Evolutionary conservation across 1,284 basidiomycete species (phyloP).

Genomic region (Cryptococcus neoformans): DNA sequence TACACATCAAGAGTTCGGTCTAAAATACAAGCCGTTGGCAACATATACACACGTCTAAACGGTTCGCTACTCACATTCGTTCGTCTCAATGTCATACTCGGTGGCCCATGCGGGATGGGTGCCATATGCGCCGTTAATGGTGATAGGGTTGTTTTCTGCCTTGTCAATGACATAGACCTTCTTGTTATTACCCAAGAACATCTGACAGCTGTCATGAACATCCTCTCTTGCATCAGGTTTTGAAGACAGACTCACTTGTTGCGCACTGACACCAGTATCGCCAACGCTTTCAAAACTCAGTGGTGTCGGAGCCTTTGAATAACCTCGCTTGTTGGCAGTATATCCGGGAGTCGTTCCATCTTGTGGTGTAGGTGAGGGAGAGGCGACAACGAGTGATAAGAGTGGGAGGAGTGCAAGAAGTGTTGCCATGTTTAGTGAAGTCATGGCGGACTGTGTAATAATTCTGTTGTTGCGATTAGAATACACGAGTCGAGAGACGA

Average conservation of each 20-base stretch:
- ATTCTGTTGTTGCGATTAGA: neutral
- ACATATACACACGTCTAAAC: neutral
- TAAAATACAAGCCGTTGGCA: neutral
- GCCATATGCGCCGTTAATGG: constrained; percentile 52
- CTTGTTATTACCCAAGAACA: constrained; percentile 52
- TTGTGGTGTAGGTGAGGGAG: constrained; percentile 6
- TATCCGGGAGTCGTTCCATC: neutral
- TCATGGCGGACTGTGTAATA: constrained; percentile 2
- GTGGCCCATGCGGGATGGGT: constrained; percentile 50
- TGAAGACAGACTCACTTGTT: constrained; percentile 39
- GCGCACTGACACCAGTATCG: constrained; percentile 45
- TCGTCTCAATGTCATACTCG: constrained; percentile 53
- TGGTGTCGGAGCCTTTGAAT: constrained; percentile 8
- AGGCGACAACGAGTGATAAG: constrained; percentile 15
- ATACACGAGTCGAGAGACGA: neutral
- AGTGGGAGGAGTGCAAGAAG: constrained; percentile 29
- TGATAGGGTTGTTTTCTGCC: constrained; percentile 57
- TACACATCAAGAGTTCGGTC: constrained; percentile 63
- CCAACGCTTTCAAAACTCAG: constrained; percentile 40
- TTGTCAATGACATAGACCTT: constrained; percentile 55
- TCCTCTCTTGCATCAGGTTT: neutral
- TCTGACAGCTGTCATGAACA: constrained; percentile 27
- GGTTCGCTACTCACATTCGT: constrained; percentile 35
- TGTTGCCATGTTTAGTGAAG: constrained; percentile 6
- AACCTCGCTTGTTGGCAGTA: constrained; percentile 6